Base-by-base conservation (phyloP, 2,329 filamentous ascomycete genomes). In the Colletotrichum simmondsii region DNA sequence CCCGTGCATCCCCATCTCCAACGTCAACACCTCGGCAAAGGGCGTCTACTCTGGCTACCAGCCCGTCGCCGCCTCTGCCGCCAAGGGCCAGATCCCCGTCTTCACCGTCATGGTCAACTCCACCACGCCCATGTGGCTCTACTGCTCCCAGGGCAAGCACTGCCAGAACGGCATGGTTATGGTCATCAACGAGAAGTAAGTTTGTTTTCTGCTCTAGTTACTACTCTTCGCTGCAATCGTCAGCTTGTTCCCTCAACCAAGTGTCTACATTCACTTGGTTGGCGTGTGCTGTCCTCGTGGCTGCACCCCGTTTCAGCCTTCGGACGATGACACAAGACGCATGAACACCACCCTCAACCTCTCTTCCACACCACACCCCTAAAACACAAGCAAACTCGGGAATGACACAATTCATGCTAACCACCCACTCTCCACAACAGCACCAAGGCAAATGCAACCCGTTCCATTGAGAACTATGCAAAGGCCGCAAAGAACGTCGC, bases 141-240 rank as follows among this genome's bases (percentile, higher is more conserved):
- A 93, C 87, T 96, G 94, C 84, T 91, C 90, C 35, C 92, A 95
- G 81, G 91, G 81, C 58, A 89, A 87, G 78, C 94, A 97, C 84
- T 97, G 94, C 83, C 89, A 95, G 81, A 84, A 80, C 60, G 93
- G 93, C 74, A 95, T 95, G 92, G 87, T 89, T 70, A 92, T 94
- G 85, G 92, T 94, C 37, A 91, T 95, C 80, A 95, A 95, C 82
- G 90, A 90, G 83, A 87, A 92, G 91, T 93, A 83, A 83, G 91
- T 83, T 3, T 37, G 49, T 3, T 3, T 5, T 19, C 28, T 35
- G 24, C 53, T 54, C 30, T 28, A 5, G 26, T 35, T 37, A 12
- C 7, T 26, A 12, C 26, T 42, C 10, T 28, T 10, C 22, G 26
- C 46, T 11, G 58, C 57, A 68, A 49, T 24, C 24, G 58, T 57